Conservation (phyloP, 2,329 filamentous ascomycete species). For the Ascochyta pisi region DNA sequence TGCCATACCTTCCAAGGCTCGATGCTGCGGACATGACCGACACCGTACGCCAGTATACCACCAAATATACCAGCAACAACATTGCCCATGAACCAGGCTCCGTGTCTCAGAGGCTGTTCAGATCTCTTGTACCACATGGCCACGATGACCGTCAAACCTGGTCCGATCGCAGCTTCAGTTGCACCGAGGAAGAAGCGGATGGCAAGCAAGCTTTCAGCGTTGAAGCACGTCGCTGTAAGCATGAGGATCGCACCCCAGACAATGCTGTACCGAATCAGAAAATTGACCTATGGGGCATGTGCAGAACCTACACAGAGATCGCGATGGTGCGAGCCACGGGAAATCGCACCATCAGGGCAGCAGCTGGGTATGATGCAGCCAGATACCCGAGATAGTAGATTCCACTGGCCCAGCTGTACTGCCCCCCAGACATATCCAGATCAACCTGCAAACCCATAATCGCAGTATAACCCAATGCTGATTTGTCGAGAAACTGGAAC, state of each 20-base stretch:
- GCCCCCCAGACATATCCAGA: slow-evolving; percentile 24
- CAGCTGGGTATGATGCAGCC: slow-evolving; percentile 48
- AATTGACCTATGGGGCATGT: slow-evolving; percentile 11
- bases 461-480: slow-evolving; percentile 25
- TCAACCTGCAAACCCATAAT: slow-evolving; percentile 31
- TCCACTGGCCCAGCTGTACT: slow-evolving; percentile 35
- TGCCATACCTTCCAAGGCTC: slow-evolving; percentile 32
- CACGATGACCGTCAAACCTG: slow-evolving; percentile 68
- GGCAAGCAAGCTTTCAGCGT: slow-evolving; percentile 56
- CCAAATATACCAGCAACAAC: slow-evolving; percentile 62
- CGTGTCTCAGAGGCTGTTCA: slow-evolving; percentile 64
- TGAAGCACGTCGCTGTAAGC: slow-evolving; percentile 50
- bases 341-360: slow-evolving; percentile 59
- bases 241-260: slow-evolving; percentile 54
- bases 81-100: slow-evolving; percentile 55
- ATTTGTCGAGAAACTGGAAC: slow-evolving; percentile 30
- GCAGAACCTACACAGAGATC: slow-evolving; percentile 13
- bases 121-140: slow-evolving; percentile 69
- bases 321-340: slow-evolving; percentile 57
- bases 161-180: slow-evolving; percentile 54
- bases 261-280: slow-evolving; percentile 31
- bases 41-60: slow-evolving; percentile 63
- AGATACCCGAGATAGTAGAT: slow-evolving; percentile 41
- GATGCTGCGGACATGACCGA: slow-evolving; percentile 54
- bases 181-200: slow-evolving; percentile 59